These are phyloP conservation scores for Babesia microti DNA, from an alignment of 169 alveolate genomes.

Conservation along the genomic window DNA sequence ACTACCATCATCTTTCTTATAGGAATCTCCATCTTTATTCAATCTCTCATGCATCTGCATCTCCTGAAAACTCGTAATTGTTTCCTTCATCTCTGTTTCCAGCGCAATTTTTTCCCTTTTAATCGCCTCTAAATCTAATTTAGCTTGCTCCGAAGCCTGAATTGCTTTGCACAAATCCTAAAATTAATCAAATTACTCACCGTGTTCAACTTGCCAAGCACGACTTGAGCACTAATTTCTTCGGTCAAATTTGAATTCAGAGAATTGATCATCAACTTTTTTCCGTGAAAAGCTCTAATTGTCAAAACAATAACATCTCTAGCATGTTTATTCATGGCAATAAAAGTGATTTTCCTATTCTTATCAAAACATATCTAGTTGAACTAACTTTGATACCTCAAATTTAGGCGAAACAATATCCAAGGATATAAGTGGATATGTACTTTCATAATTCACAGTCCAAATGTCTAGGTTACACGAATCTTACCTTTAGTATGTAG, in stretches of 20 bases:
- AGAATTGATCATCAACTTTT: constrained; percentile 18
- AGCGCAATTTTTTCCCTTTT: constrained; percentile 39
- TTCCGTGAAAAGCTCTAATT: constrained; percentile 43
- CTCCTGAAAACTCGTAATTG: constrained; percentile 42
- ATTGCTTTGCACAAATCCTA: constrained; percentile 28
- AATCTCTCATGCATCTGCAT: too few species aligned
- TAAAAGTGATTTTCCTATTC: constrained; percentile 18
- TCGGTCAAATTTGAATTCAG: constrained; percentile 36
- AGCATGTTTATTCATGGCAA: constrained; percentile 31
- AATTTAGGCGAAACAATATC: too few species aligned
- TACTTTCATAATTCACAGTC: too few species aligned
- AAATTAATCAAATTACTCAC: constrained; percentile 15
- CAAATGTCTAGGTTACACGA: too few species aligned
- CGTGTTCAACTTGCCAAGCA: constrained; percentile 22
- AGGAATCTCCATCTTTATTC: too few species aligned
- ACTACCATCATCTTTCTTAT: too few species aligned
- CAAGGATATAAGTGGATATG: too few species aligned
- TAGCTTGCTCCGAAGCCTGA: constrained; percentile 18
- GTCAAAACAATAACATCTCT: constrained; percentile 37
- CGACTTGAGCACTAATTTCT: constrained; percentile 29
- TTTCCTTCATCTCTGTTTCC: constrained; percentile 40
- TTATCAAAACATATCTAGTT: too few species aligned
- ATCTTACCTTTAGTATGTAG: too few species aligned
- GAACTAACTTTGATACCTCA: too few species aligned
- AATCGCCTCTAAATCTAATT: constrained; percentile 20